These are phyloP conservation scores for Phanerochaete sordida DNA, from an alignment of 768 basidiomycete species.

Conservation along the genomic window DNA sequence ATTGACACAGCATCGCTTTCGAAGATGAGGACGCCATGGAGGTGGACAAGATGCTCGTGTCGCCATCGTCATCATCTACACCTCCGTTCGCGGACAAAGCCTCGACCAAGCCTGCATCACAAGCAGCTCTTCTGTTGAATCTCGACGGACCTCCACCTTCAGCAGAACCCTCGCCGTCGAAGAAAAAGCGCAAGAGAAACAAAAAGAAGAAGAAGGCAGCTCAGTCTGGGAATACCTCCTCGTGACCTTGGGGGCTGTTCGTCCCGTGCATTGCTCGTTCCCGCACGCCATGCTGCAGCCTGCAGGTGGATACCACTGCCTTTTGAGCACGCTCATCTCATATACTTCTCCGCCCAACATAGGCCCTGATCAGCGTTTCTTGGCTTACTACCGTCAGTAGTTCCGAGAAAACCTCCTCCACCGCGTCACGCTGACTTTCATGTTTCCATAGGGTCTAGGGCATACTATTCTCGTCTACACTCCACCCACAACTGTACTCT, in stretches of 20 bases:
- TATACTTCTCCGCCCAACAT: not conserved
- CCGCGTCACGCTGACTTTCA: too few species aligned
- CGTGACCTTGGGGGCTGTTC: too few species aligned
- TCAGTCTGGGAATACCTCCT: not conserved
- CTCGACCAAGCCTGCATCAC: not conserved
- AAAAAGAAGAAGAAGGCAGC: conserved; percentile 32
- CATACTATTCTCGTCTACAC: not conserved
- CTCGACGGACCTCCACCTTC: conserved; percentile 45
- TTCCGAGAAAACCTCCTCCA: not conserved
- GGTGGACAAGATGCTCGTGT: not conserved
- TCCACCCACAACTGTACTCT: not conserved
- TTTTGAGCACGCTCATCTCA: not conserved
- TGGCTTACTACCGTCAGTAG: not conserved
- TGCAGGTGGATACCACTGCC: too few species aligned
- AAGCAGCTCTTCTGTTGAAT: conserved; percentile 46
- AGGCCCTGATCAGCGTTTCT: not conserved
- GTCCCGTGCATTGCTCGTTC: too few species aligned
- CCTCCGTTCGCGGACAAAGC: not conserved
- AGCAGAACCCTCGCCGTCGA: conserved; percentile 26
- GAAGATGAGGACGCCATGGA: not conserved
- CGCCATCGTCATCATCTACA: not conserved
- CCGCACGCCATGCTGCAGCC: too few species aligned
- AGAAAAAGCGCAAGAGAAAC: conserved; percentile 58
- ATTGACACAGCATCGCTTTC: not conserved
- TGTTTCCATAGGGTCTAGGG: not conserved